Evolutionary conservation across 2,329 filamentous ascomycete species (phyloP), one percentile per base, ranked within the genome.

Genomic region (Epichloe glyceriae): DNA sequence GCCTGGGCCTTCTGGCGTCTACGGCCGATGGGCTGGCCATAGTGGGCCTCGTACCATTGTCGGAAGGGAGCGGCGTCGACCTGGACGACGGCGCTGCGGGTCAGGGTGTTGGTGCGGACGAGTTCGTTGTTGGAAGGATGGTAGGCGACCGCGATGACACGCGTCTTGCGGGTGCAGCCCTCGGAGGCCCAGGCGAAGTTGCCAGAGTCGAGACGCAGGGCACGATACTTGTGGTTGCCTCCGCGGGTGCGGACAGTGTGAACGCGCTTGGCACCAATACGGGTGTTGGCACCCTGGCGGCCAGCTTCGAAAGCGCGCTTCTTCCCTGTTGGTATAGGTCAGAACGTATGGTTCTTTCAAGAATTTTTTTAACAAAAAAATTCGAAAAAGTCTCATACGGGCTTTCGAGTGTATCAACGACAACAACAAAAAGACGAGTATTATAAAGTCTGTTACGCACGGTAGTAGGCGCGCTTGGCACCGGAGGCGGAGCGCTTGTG

Each of bases 61-160:
- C 93, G 83, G 88, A 98, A 98, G 63, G 93, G 93, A 59, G 93
- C 88, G 66, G 94, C 93, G 75, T 98, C 93, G 76, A 98, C 79
- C 82, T 98, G 93, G 73, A 98, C 88, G 69, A 98, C 88, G 77
- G 93, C 93, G 70, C 88, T 88, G 79, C 90, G 94, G 82, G 93
- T 98, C 73, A 98, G 83, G 79, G 93, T 97, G 86, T 98, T 98
- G 76, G 93, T 98, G 71, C 93, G 93, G 80, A 98, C 90, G 65
- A 98, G 83, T 80, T 98, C 93, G 88, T 98, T 98, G 90, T 98
- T 98, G 73, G 91, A 96, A 58, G 93, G 94, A 78, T 98, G 94
- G 87, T 89, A 98, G 72, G 85, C 86, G 76, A 98, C 94, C 68
- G 80, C 89, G 73, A 98, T 96, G 73, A 98, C 87, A 80, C 94